Percentiles rank a stretch among this genome's conserved stretches.
These are phyloP conservation scores for Phylloporus sp. DNA, from an alignment of 768 basidiomycete genomes.

Conservation along the genomic window DNA sequence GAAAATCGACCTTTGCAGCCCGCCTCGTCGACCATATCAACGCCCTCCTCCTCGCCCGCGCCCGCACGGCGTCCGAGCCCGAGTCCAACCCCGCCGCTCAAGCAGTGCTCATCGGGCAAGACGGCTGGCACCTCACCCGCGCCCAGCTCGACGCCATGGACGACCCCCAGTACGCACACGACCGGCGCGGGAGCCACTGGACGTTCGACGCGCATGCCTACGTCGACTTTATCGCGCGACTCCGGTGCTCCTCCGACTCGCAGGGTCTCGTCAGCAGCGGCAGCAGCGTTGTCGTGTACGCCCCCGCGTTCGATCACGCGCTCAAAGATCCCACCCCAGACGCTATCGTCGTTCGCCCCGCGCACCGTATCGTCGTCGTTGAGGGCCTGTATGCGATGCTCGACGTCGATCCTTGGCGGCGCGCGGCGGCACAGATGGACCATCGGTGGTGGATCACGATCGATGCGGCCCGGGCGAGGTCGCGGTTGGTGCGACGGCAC, in stretches of 20 bases:
- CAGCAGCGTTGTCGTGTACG: slow-evolving; percentile 49
- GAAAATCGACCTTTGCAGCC: slow-evolving; percentile 75
- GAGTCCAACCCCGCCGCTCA: not conserved
- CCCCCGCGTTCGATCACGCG: slow-evolving; percentile 84
- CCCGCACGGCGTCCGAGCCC: no score
- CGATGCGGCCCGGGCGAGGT: slow-evolving; percentile 48
- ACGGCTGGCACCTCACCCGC: slow-evolving; percentile 90
- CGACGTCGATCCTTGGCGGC: slow-evolving; percentile 64
- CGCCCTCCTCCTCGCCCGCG: slow-evolving; percentile 28
- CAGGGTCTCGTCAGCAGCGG: no score
- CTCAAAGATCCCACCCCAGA: slow-evolving; percentile 77
- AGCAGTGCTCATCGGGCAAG: slow-evolving; percentile 72
- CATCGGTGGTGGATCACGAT: slow-evolving; percentile 74
- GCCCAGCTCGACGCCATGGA: slow-evolving; percentile 70
- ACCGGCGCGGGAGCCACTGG: slow-evolving; percentile 82
- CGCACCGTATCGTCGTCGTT: slow-evolving; percentile 75
- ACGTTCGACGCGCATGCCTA: slow-evolving; percentile 82
- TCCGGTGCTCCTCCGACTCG: no score
- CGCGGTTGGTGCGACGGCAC: slow-evolving; percentile 65
- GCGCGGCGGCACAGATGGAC: slow-evolving; percentile 61
- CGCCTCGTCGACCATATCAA: slow-evolving; percentile 55
- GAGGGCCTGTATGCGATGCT: slow-evolving; percentile 90
- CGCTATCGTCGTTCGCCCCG: slow-evolving; percentile 50
- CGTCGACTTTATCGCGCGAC: slow-evolving; percentile 54
- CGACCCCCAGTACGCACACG: slow-evolving; percentile 72